Evolutionary conservation across 805 yeast genomes (phyloP), one percentile per base, ranked within the genome.

Genomic region (Cyberlindnera veronae): DNA sequence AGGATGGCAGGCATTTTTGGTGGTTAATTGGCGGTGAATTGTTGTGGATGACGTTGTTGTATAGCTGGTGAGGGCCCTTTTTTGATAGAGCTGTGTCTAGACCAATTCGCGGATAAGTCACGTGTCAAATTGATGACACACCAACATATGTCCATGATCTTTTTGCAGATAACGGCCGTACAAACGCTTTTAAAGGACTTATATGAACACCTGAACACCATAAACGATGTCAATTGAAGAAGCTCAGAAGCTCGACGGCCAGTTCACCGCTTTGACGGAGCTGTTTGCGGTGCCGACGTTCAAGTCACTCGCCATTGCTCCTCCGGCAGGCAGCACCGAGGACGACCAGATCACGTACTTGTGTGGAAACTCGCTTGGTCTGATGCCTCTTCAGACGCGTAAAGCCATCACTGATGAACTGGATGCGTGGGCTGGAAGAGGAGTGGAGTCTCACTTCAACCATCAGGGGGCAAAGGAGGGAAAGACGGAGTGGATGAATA

Each of bases 291-390:
- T 83, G 27, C 96, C 96, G 7, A 84, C 93, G 0, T 71, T 79
- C 47, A 55, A 61, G 37, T 71, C 87, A 0, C 61, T 85, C 49
- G 90, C 84, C 0, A 52, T 45, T 7, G 29, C 42, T 17, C 19
- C 34, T 5, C 34, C 42, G 6, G 30, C 16, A 7, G 39, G 24
- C 10, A 7, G 28, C 19, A 14, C 41, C 7, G 35, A 35, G 3
- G 19, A 32, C 34, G 49, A 53, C 20, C 45, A 50, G 8, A 66
- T 75, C 11, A 67, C 73, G 17, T 91, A 90, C 57, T 67, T 90
- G 34, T 88, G 96, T 63, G 98, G 98, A 3, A 91, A 90, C 66
- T 87, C 96, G n/a, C 74, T 90, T 6, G 98, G 98, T 0, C 64
- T 90, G 44, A 84, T 88, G 90, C 97, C 98, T 0, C 67, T 62